Base-by-base conservation (phyloP, 805 yeast species). In the Metschnikowia noctiluminum region DNA sequence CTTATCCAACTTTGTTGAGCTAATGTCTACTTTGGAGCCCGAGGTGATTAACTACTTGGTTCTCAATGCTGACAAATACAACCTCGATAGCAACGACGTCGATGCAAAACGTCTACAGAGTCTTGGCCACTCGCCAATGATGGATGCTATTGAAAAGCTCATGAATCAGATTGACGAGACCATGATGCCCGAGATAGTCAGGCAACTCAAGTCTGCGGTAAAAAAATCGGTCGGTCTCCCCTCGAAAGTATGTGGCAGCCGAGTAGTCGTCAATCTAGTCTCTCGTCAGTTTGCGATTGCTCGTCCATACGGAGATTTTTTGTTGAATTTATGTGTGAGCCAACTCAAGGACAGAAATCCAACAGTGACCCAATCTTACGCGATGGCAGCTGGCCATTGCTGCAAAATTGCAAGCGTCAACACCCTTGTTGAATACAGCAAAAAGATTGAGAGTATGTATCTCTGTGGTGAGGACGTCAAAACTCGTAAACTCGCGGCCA, bases 11-110 rank as follows among this genome's bases (percentile, higher is more conserved):
- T 76, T 94, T 59, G 73, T 87, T 6, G 66, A 77, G 7, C 69
- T 89, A 50, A 81, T 92, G 81, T 88, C 97, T 0, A 84, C 94
- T 0, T 73, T 92, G 38, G 99, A 94, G 60, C 98, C 98, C 0
- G 96, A 91, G 61, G 81, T 87, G 2, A 78, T 89, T 53, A 92
- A 94, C 61, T 92, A 90, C 59, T 67, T 92, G 49, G 82, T 94
- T 0, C 71, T 92, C 51, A 91, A 94, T 66, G 96, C 97, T 0
- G 91, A 82, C 50, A 92, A 90, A 63, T 90, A 86, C 62, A 89
- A 90, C 38, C 62, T 90, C 50, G 82, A 81, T 44, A 71, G 82
- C 7, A 78, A 80, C 49, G 87, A 82, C 36, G 81, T 92, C 51
- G 97, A 94, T 64, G 81, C 88, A 0, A 82, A 82, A 44, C 76